Base-by-base conservation (phyloP, 225 moss, liverwort and hornwort genomes). In the Rhytidiadelphus loreus region DNA sequence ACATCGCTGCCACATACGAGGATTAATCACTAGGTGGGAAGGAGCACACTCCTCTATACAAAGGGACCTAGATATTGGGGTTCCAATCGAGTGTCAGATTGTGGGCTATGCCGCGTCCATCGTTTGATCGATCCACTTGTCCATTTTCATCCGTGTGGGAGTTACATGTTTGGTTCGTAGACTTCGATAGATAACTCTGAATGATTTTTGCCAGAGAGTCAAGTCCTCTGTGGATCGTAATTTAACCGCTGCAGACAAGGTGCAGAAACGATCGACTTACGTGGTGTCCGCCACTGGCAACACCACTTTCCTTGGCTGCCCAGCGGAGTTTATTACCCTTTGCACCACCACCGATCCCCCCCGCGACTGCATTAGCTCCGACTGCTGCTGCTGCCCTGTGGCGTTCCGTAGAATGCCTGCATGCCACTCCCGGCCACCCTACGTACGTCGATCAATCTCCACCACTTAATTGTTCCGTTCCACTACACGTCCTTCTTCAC, bases 261-360 rank as follows among this genome's bases (percentile, higher is more conserved):
- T n/a, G n/a, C n/a, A n/a, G n/a, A n/a, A n/a, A n/a, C n/a, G n/a
- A n/a, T n/a, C n/a, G n/a, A n/a, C n/a, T n/a, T n/a, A n/a, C n/a
- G n/a, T 23, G 19, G 35, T 58, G 79, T 95, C 92, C 16, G 91
- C 89, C 85, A 95, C 57, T 43, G 96, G 97, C 87, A 96, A 57
- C 15, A 99, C 90, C 35, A 99, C 95, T 88, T 99, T 99, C 86
- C 98, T 91, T 4, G 98, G 98, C 63, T 99, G 98, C 58, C 98
- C 98, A 5, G 98, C 96, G 8, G 97, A 96, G 83, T 99, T 99
- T 14, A 99, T 91, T 46, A 99, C 92, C 57, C 98, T 89, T 58
- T 96, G 97, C 57, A 99, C 95, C 78, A 96, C 87, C 61, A 95
- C 90, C 19, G 69, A 91, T 53, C 96, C 93, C 70, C 93, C 92